Evolutionary conservation across 2,329 filamentous ascomycete species (phyloP).

Genomic region (Stachybotrys echinatus): DNA sequence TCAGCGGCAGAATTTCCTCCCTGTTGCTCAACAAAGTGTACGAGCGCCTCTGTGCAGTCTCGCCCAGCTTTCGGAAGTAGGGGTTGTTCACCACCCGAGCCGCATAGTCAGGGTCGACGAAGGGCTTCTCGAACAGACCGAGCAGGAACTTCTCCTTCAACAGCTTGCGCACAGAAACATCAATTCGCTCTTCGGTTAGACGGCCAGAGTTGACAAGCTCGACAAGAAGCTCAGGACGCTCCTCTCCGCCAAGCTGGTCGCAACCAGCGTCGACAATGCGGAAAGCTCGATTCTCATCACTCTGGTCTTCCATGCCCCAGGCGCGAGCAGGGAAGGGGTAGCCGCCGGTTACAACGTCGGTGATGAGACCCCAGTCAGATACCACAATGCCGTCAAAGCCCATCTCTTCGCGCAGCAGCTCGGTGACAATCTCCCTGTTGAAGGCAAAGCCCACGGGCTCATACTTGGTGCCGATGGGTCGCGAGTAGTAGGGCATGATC

Average conservation of each 20-base stretch:
- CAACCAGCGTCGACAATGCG: conserved; percentile 43
- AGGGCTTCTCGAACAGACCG: conserved; percentile 41
- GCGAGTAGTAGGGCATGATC: conserved; percentile 48
- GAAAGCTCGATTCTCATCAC: conserved; percentile 33
- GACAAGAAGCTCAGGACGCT: conserved; percentile 39
- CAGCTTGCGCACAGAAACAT: conserved; percentile 37
- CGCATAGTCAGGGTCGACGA: conserved; percentile 37
- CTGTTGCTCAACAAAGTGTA: conserved; percentile 13
- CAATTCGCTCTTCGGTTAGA: conserved; percentile 36
- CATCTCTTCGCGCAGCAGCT: conserved; percentile 16
- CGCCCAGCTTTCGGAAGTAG: conserved; percentile 25
- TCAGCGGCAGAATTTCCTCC: too few species aligned
- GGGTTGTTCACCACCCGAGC: conserved; percentile 34
- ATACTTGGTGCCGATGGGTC: conserved; percentile 38
- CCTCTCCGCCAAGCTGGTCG: conserved; percentile 46
- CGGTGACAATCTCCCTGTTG: conserved; percentile 44
- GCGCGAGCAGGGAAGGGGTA: conserved; percentile 34
- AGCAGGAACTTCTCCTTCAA: conserved; percentile 44
- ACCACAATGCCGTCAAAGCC: conserved; percentile 43
- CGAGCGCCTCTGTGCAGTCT: conserved; percentile 15
- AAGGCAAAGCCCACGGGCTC: conserved; percentile 42
- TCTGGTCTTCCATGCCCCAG: conserved; percentile 42
- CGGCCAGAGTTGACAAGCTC: conserved; percentile 35
- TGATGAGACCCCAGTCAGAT: too few species aligned
- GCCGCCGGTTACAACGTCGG: too few species aligned